These are phyloP conservation scores for Mycena vulgaris DNA, from an alignment of 768 basidiomycete species.

Conservation along the genomic window DNA sequence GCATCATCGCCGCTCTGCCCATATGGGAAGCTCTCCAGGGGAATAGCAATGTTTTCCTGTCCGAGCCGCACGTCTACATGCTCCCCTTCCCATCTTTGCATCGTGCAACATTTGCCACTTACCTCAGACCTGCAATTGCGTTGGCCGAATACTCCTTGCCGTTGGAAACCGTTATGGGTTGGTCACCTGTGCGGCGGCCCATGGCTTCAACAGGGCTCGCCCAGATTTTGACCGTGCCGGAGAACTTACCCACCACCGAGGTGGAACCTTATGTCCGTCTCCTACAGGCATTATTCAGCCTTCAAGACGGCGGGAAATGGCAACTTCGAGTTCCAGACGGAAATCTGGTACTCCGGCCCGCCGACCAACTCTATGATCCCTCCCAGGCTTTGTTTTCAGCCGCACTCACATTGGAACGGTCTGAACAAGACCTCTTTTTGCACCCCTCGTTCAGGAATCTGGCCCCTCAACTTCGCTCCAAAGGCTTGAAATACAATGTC, in stretches of 20 bases:
- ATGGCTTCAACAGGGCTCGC: conserved; percentile 25
- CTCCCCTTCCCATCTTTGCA: conserved; percentile 16
- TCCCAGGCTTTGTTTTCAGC: conserved; percentile 23
- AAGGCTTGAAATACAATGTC: conserved; percentile 9
- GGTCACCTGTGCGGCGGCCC: background rate
- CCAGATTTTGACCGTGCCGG: conserved; percentile 22
- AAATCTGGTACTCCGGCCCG: conserved; percentile 7
- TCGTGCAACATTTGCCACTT: conserved; percentile 30
- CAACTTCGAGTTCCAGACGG: conserved; percentile 33
- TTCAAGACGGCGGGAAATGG: conserved; percentile 8
- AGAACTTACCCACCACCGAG: conserved; percentile 1
- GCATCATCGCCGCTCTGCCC: conserved; percentile 24
- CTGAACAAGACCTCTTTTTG: conserved; percentile 14
- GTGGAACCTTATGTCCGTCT: conserved; percentile 9
- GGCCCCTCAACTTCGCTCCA: background rate
- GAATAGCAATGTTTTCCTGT: background rate
- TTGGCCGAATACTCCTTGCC: conserved; percentile 9
- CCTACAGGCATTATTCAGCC: conserved; percentile 13
- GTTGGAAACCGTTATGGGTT: conserved; percentile 15
- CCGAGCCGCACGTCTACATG: conserved; percentile 23
- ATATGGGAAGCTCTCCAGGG: conserved; percentile 33
- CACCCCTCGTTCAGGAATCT: conserved; percentile 25
- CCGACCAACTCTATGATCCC: conserved; percentile 27
- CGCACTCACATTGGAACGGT: conserved; percentile 5
- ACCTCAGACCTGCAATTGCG: conserved; percentile 9